Evolutionary conservation across 306 rosid genomes (phyloP), one percentile per base, ranked within the genome.

Genomic region (Fragaria ananassa): DNA sequence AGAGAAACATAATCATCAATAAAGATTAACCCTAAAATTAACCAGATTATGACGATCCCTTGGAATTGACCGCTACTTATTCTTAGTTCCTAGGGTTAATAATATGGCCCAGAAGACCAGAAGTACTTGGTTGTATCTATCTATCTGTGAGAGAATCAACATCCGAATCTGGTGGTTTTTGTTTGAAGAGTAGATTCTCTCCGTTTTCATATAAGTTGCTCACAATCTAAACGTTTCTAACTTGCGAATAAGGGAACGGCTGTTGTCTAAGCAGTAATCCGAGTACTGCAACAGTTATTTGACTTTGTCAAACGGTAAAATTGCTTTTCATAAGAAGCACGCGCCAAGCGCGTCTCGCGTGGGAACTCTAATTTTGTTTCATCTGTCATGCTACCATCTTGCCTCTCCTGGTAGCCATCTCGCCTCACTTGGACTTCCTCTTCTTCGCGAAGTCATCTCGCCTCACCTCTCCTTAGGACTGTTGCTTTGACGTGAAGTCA

Each of bases 161-260:
- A 29, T 3, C 49, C 23, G 49, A 31, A 75, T 34, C 50, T 11
- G 37, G 35, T 64, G 6, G 50, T 34, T 37, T 51, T 71, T 51
- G 15, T 14, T 50, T 3, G 12, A 18, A 41, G n/a, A 71, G n/a
- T 19, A 34, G 47, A 19, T 54, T 35, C 29, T 51, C 15, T 35
- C 79, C 35, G 23, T 65, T 49, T 50, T 3, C 8, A 21, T 35
- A 23, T n/a, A 75, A 50, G 79, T 21, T 65, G 72, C 21, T 49
- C 31, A 12, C 12, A 65, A 18, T 27, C 17, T 21, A 21, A 63
- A 18, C 31, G 17, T 61, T 23, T 61, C n/a, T 27, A 61, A 5
- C 15, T 23, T 53, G 58, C 25, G 41, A 37, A 31, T 31, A 31
- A 31, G n/a, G n/a, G n/a, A n/a, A n/a, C n/a, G n/a, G n/a, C n/a